Conservation (phyloP, 176 grass and related monocot species). For the Cenchrus americanus region DNA sequence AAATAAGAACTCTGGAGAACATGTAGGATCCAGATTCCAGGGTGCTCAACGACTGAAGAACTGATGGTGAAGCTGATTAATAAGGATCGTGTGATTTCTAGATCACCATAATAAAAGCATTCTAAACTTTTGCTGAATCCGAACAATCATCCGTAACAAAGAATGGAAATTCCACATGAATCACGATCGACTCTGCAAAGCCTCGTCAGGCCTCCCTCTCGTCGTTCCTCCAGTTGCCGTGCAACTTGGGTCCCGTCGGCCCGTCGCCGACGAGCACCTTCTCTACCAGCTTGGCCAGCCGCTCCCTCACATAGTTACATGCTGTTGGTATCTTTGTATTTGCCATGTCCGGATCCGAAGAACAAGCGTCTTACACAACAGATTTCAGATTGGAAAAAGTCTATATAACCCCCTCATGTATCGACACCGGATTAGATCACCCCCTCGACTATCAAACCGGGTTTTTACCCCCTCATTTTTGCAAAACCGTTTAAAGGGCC, state of each 20-base stretch:
- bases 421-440: too few relatives aligned
- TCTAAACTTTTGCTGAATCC: not conserved
- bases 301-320: slow-evolving; percentile 20
- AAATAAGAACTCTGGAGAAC: not conserved
- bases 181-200: not conserved
- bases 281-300: slow-evolving; percentile 51
- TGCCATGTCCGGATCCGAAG: too few relatives aligned
- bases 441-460: too few relatives aligned
- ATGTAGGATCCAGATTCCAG: not conserved
- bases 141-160: not conserved
- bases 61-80: not conserved
- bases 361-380: too few relatives aligned
- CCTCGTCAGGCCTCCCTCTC: slow-evolving; percentile 41
- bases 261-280: slow-evolving; percentile 71
- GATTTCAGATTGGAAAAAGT: too few relatives aligned
- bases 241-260: slow-evolving; percentile 55
- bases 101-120: not conserved
- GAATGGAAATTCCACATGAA: too few relatives aligned
- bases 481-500: too few relatives aligned
- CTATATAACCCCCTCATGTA: too few relatives aligned
- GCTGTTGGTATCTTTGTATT: too few relatives aligned
- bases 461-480: too few relatives aligned
- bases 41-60: not conserved
- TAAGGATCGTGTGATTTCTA: not conserved
- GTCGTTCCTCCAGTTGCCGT: slow-evolving; percentile 57